Conservation (phyloP, 495 filamentous ascomycete genomes). For the Penicillium mononematosum region DNA sequence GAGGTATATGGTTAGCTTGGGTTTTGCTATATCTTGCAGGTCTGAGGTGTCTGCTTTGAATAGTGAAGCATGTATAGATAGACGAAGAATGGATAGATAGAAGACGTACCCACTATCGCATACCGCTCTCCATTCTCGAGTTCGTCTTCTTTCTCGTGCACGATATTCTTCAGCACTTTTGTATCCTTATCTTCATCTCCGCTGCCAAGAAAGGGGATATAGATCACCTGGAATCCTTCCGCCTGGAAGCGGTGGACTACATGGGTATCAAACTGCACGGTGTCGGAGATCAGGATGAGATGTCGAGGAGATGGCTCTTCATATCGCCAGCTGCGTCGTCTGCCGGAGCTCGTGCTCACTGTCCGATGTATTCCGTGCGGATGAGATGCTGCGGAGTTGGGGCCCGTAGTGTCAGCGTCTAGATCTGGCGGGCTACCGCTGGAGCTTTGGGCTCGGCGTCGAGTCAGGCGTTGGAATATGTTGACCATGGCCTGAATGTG, state of each 20-base stretch:
- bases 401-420: background rate
- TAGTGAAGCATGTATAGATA: background rate
- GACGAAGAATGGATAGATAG: background rate
- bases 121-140: conserved; percentile 46
- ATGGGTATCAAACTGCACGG: conserved; percentile 54
- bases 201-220: conserved; percentile 52
- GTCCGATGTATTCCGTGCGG: conserved; percentile 18
- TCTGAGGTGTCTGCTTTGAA: background rate
- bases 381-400: conserved; percentile 8
- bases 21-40: background rate
- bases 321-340: conserved; percentile 13
- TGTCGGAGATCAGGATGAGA: conserved; percentile 61
- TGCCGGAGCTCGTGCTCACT: conserved; percentile 17
- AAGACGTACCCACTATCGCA: conserved; percentile 45
- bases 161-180: conserved; percentile 42
- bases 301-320: conserved; percentile 29
- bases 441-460: conserved; percentile 20
- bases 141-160: conserved; percentile 46
- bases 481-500: conserved; percentile 20
- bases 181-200: conserved; percentile 41
- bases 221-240: conserved; percentile 64
- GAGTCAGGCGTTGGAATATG: conserved; percentile 23
- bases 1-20: background rate
- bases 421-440: conserved; percentile 2
- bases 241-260: conserved; percentile 56